These are phyloP conservation scores for Colletotrichum costaricense DNA, from an alignment of 2,329 filamentous ascomycete genomes.

Conservation along the genomic window DNA sequence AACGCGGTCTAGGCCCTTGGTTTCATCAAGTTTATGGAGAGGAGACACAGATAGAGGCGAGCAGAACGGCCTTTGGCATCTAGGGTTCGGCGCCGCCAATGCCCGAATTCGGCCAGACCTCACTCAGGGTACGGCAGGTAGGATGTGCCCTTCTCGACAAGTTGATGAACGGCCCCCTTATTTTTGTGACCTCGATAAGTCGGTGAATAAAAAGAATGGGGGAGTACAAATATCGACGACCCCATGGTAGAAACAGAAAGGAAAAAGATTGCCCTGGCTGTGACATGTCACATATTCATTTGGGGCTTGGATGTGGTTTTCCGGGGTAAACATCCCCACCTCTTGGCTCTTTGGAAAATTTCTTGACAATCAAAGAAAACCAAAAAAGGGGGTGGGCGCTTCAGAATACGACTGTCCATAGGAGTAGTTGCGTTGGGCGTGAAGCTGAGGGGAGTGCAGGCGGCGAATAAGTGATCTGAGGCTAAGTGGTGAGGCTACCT, in stretches of 20 bases:
- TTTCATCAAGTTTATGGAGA: background rate
- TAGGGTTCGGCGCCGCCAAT: background rate
- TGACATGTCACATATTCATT: too few relatives aligned
- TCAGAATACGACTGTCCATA: too few relatives aligned
- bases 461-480: too few relatives aligned
- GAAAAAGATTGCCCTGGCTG: too few relatives aligned
- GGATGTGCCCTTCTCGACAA: background rate
- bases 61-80: background rate
- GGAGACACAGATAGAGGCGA: background rate
- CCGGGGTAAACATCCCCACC: background rate
- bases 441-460: too few relatives aligned
- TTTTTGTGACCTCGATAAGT: background rate
- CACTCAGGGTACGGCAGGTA: background rate
- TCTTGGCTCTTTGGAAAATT: background rate
- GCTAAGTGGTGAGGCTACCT: background rate
- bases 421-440: too few relatives aligned
- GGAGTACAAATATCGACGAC: too few relatives aligned
- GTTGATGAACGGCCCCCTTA: too few relatives aligned
- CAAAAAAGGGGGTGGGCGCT: background rate
- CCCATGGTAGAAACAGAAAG: too few relatives aligned
- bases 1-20: background rate
- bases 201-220: background rate
- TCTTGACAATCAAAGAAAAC: background rate
- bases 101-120: background rate
- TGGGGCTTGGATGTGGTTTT: constrained; percentile 13